phyloP scores from a whole-genome alignment of 257 asterid genomes.

The Solanum peruvianum region DNA sequence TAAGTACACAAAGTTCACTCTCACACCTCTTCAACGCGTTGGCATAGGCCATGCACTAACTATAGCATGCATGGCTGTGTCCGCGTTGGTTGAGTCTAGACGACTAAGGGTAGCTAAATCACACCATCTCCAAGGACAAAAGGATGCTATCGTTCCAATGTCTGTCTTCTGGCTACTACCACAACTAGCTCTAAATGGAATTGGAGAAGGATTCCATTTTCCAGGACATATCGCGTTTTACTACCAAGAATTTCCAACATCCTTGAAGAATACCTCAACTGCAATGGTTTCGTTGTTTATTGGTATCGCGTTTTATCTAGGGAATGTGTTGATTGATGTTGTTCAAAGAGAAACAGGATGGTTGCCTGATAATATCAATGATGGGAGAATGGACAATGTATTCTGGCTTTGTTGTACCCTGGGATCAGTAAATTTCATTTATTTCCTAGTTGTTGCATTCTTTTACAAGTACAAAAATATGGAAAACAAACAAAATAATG shows the following conservation, averaged over 20 bases:
- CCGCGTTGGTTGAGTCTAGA: slow-evolving; percentile 30
- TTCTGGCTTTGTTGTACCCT: slow-evolving; percentile 46
- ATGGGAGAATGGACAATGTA: slow-evolving; percentile 65
- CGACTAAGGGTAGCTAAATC: slow-evolving; percentile 2
- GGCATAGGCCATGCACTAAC: slow-evolving; percentile 44
- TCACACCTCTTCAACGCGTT: slow-evolving; percentile 42
- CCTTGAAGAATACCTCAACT: slow-evolving; percentile 18
- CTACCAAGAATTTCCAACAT: slow-evolving; percentile 23
- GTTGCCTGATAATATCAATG: slow-evolving; percentile 57
- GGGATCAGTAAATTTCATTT: slow-evolving; percentile 34
- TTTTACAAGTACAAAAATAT: slow-evolving; percentile 12
- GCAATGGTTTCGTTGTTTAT: slow-evolving; percentile 17
- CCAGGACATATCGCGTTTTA: slow-evolving; percentile 18
- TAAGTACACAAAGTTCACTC: slow-evolving; percentile 17
- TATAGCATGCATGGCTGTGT: slow-evolving; percentile 24
- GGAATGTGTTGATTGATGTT: slow-evolving; percentile 17
- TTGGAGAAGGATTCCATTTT: slow-evolving; percentile 22
- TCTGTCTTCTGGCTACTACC: slow-evolving; percentile 42
- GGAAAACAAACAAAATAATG: not conserved
- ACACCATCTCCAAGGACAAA: slow-evolving; percentile 3
- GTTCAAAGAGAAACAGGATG: slow-evolving; percentile 27
- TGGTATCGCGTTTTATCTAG: slow-evolving; percentile 15
- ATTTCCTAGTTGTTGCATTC: slow-evolving; percentile 34
- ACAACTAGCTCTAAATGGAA: slow-evolving; percentile 28
- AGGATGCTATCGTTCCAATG: not conserved